Percentiles rank a stretch among this genome's conserved stretches.
These are phyloP conservation scores for Fusarium siculi DNA, from an alignment of 2,329 filamentous ascomycete genomes.

Conservation along the genomic window DNA sequence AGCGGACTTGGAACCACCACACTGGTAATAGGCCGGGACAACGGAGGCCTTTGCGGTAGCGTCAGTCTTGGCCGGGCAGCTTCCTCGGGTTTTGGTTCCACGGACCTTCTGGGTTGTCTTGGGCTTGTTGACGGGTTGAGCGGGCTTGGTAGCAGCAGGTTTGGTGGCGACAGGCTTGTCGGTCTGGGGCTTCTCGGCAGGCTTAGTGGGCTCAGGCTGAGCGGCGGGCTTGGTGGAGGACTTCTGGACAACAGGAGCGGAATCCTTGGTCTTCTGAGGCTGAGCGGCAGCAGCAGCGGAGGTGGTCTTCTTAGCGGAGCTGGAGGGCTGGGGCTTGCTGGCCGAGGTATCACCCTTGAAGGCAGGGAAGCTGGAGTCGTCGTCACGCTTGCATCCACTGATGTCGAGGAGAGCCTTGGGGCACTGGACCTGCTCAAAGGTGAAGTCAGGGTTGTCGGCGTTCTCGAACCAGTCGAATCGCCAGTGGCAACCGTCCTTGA, in stretches of 20 bases:
- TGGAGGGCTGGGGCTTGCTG: constrained; percentile 15
- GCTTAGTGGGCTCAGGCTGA: constrained; percentile 13
- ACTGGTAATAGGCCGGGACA: constrained; percentile 34
- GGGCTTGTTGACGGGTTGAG: constrained; percentile 7
- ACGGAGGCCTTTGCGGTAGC: constrained; percentile 21
- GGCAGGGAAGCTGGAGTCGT: constrained; percentile 46
- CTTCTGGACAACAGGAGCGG: constrained; percentile 24
- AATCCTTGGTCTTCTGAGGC: constrained; percentile 17
- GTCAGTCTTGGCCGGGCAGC: constrained; percentile 29
- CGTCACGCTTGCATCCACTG: constrained; percentile 50
- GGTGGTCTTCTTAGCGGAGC: background rate
- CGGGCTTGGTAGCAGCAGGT: constrained; percentile 13
- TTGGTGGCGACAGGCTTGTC: background rate
- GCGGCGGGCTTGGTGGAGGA: constrained; percentile 12
- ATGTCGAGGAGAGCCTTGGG: constrained; percentile 59
- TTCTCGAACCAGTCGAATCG: constrained; percentile 72
- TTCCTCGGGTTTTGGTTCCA: constrained; percentile 23
- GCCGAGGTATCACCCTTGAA: constrained; percentile 27
- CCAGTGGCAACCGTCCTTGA: constrained; percentile 70
- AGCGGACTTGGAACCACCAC: constrained; percentile 35
- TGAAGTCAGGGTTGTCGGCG: constrained; percentile 66
- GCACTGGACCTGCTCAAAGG: constrained; percentile 66
- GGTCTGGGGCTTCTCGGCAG: background rate
- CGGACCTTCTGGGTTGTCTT: constrained; percentile 19
- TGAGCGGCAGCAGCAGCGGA: constrained; percentile 3